These are phyloP conservation scores for Aurinia saxatilis DNA, from an alignment of 345 rosid genomes.

Conservation along the genomic window DNA sequence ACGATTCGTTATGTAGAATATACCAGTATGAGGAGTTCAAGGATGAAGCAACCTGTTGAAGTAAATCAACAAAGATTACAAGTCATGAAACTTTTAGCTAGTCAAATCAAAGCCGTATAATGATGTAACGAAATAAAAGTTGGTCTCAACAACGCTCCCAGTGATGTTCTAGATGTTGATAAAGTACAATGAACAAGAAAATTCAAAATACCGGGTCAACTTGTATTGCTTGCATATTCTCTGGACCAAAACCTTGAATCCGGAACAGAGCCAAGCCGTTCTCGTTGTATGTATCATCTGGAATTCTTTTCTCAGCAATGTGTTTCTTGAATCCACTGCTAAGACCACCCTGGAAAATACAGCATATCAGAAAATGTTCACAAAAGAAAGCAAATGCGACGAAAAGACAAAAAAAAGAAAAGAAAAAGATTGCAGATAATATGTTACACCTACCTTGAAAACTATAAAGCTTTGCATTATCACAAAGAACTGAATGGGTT, in stretches of 20 bases:
- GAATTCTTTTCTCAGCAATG: conserved; percentile 63
- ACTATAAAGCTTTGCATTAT: conserved; percentile 88
- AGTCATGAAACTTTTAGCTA: neutral
- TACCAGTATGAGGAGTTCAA: conserved; percentile 92
- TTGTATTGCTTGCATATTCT: conserved; percentile 98
- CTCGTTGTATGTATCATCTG: conserved; percentile 70
- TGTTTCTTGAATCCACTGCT: conserved; percentile 76
- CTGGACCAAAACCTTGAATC: conserved; percentile 96
- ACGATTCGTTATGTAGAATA: conserved; percentile 71
- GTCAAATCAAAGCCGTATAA: neutral
- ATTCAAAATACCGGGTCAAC: conserved; percentile 73
- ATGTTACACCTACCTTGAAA: conserved; percentile 51
- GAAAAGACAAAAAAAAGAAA: too few relatives aligned
- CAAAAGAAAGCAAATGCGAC: too few relatives aligned
- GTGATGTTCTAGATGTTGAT: neutral
- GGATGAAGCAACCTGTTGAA: conserved; percentile 65
- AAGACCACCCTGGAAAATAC: conserved; percentile 61
- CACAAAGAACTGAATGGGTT: conserved; percentile 79
- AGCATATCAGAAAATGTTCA: neutral
- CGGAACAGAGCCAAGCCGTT: conserved; percentile 82
- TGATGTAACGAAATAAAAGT: too few relatives aligned
- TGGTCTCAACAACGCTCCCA: neutral
- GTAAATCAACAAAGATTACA: neutral
- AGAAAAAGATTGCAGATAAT: too few relatives aligned
- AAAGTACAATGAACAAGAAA: neutral